Evolutionary conservation across 129 eudicot genomes (phyloP), one percentile per base, ranked within the genome.

Genomic region (Flaveria trinervia): DNA sequence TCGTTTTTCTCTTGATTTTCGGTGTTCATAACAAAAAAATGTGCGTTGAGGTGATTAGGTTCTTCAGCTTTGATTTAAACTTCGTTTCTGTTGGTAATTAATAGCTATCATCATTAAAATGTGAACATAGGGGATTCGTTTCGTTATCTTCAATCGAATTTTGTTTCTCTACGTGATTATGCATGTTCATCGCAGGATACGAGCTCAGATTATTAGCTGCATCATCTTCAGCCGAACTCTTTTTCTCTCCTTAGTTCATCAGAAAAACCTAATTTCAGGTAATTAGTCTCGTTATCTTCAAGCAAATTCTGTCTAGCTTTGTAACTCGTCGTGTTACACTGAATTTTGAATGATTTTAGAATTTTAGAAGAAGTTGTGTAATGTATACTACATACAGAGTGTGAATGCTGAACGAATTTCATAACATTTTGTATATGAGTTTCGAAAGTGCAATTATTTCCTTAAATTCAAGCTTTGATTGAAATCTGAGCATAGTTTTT

Each of bases 321-420:
- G 49, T 64, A 30, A 62, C 36, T 80, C 64, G 5, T 62, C 67
- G 39, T 36, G 56, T 48, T 78, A 28, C 28, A 66, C 67, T 67
- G 0, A 25, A 41, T 30, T 39, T 79, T n/a, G 60, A 62, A 72
- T 11, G 57, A 14, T 18, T 4, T 39, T 22, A 41, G 44, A 14
- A 52, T 46, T 71, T 12, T 18, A 23, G 61, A 44, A n/a, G 46
- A 41, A 1, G n/a, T 70, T 55, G 52, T 9, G 25, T 23, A 59
- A 9, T 59, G 7, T 22, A 26, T 64, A 64, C 9, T 41, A 10
- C 54, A 3, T 60, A 28, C 18, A 73, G 33, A 36, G 36, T 71
- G 43, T 7, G 46, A 46, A 14, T 48, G 17, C 9, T 59, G 51
- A 45, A 39, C 23, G 18, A 2, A 44, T 25, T 46, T 68, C 23